Percentiles rank a stretch among this genome's conserved stretches.
These are phyloP conservation scores for Leccinum pellstonianum DNA, from an alignment of 768 basidiomycete genomes.

Conservation along the genomic window DNA sequence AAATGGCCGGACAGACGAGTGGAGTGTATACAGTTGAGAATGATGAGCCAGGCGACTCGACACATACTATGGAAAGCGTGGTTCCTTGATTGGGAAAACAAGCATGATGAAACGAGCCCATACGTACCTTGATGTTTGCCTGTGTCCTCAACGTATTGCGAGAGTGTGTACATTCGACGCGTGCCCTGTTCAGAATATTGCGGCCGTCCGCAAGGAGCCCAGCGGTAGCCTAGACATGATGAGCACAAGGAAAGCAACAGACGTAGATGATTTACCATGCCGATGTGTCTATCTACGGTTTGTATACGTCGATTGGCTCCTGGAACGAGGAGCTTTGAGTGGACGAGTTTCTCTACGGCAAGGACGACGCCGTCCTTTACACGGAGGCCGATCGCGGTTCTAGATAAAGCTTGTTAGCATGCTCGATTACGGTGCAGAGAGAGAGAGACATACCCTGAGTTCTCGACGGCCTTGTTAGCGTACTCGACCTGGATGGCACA, in stretches of 20 bases:
- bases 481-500: constrained; percentile 77
- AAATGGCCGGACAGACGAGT: constrained; percentile 97
- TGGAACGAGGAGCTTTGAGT: constrained; percentile 93
- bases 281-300: constrained; percentile 90
- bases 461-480: constrained; percentile 97
- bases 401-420: constrained; percentile 30
- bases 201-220: constrained; percentile 93
- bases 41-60: constrained; percentile 84
- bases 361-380: constrained; percentile 93
- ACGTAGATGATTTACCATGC: constrained; percentile 57
- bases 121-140: constrained; percentile 72
- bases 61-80: constrained; percentile 40
- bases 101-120: not conserved
- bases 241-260: not conserved
- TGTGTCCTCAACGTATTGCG: constrained; percentile 73
- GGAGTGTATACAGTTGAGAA: constrained; percentile 94
- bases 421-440: not conserved
- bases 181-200: constrained; percentile 78
- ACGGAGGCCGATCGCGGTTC: constrained; percentile 94
- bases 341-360: constrained; percentile 97
- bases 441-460: constrained; percentile 71
- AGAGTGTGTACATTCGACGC: constrained; percentile 77
- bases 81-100: not conserved
- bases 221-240: constrained; percentile 70
- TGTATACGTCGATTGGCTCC: constrained; percentile 92